Evolutionary conservation across 306 rosid species (phyloP), one percentile per base, ranked within the genome.

Genomic region (Citrullus mucosospermus): DNA sequence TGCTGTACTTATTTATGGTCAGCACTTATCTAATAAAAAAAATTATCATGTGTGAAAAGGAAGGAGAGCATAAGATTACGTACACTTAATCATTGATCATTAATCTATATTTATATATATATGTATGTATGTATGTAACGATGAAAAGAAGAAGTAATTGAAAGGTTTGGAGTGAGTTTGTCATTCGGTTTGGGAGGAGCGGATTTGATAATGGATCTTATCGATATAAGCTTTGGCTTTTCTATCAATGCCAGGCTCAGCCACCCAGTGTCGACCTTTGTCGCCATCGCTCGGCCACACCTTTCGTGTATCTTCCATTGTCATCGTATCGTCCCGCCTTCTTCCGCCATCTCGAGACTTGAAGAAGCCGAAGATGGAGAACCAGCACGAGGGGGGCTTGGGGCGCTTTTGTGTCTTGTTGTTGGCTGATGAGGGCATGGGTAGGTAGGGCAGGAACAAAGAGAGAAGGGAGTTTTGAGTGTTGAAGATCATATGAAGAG

Each of bases 221-320:
- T 71, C 76, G 39, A 71, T 71, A 9, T 71, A 71, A 71, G 76
- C 76, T 9, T 71, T 48, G 8, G 76, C 76, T 16, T 71, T 71
- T n/a, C 58, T 25, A 25, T 71, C 58, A 5, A 71, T 71, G 38
- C 41, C 41, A 71, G 76, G 76, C 39, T 71, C 76, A 5, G 76
- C 76, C 41, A 71, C 76, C 76, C 76, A 71, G 13, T 71, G 39
- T 6, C 14, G 39, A 5, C 59, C 56, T 30, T 15, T 71, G 57
- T 71, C 76, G 2, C 18, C 41, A 9, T 71, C 76, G 6, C 76
- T 71, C 3, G 76, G 76, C 76, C 76, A 71, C 58, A 71, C 76
- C 41, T 46, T 71, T 15, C 76, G 58, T 8, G 25, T 12, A 15
- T 71, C 76, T 4, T 71, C 76, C 36, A 15, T 71, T 0, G 14